These are phyloP conservation scores for Emmonsiellopsis sp. DNA, from an alignment of 2,329 filamentous ascomycete genomes.

Conservation along the genomic window DNA sequence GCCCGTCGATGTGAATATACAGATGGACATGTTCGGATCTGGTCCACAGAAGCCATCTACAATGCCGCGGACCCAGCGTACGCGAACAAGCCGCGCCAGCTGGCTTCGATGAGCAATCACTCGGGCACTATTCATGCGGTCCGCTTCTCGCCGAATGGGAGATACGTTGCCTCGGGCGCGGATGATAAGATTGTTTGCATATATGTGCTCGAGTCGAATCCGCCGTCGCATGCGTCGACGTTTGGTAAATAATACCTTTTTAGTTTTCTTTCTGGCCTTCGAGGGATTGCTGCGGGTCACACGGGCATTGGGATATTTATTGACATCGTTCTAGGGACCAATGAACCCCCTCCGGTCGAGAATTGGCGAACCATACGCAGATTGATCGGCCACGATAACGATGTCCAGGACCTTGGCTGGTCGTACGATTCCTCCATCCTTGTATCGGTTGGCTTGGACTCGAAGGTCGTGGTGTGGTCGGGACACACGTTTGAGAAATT, in stretches of 20 bases:
- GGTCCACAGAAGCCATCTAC: constrained; percentile 91
- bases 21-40: constrained; percentile 96
- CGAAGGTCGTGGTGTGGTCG: constrained; percentile 97
- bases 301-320: constrained; percentile 5
- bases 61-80: constrained; percentile 65
- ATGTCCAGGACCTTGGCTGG: constrained; percentile 97
- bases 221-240: constrained; percentile 64
- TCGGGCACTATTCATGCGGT: constrained; percentile 96
- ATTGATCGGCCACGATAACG: constrained; percentile 93
- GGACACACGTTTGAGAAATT: constrained; percentile 97
- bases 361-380: constrained; percentile 96
- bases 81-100: constrained; percentile 71
- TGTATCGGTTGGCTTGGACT: constrained; percentile 92
- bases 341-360: constrained; percentile 86
- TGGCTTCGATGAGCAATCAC: constrained; percentile 97
- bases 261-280: background rate
- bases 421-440: constrained; percentile 91
- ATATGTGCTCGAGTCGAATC: constrained; percentile 78
- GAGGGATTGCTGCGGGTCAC: background rate
- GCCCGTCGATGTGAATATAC: constrained; percentile 7
- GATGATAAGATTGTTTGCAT: constrained; percentile 99
- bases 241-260: constrained; percentile 53
- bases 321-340: constrained; percentile 49
- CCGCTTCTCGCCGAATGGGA: constrained; percentile 89
- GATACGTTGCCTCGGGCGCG: constrained; percentile 91